Base-by-base conservation (phyloP, 208 protist genomes). In the Trypanosoma boissoni region DNA sequence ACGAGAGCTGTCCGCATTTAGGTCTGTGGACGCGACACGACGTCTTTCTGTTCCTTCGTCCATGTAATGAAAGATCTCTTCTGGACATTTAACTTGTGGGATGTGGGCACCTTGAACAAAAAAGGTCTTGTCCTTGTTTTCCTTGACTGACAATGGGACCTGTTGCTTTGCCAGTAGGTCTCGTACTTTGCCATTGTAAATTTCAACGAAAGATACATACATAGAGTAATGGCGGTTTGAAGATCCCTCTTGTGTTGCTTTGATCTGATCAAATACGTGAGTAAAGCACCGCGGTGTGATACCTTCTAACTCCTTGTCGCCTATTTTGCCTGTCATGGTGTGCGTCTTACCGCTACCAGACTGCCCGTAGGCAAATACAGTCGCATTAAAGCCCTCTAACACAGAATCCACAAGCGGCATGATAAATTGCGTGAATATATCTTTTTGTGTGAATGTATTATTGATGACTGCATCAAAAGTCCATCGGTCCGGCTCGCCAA, bases 341-440 rank as follows among this genome's bases (percentile, higher is more conserved):
- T 96, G 91, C 23, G 91, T 98, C 82, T 98, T 98, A 42, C 94
- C 94, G n/a, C 77, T 86, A 18, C 92, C 94, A 16, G 91, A 96
- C 72, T 98, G 94, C n/a, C 94, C 94, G 72, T 97, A 98, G 26
- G 94, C 93, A 53, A 98, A 96, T 24, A 98, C 90, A 1, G 89
- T 97, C n/a, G 86, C 94, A 48, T 96, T 96, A 60, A 92, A 95
- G 43, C 92, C 89, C 7, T 91, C 67, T 27, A 96, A 67, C 21
- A 95, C 88, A 43, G 82, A 88, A 52, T 92, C 86, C 28, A 91
- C 80, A 62, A 95, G 58, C 3, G 91, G 91, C 68, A 78, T 75
- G 54, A 93, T 91, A 58, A 91, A 91, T 54, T 92, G 84, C 9
- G 72, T 78, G 60, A 95, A 96, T 52, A 96, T 78, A 56, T 96